A percentile compares a stretch with the other conserved stretches of the same genome.
These are phyloP conservation scores for Colletotrichum higginsianum DNA, from an alignment of 2,329 filamentous ascomycete genomes.

Conservation along the genomic window DNA sequence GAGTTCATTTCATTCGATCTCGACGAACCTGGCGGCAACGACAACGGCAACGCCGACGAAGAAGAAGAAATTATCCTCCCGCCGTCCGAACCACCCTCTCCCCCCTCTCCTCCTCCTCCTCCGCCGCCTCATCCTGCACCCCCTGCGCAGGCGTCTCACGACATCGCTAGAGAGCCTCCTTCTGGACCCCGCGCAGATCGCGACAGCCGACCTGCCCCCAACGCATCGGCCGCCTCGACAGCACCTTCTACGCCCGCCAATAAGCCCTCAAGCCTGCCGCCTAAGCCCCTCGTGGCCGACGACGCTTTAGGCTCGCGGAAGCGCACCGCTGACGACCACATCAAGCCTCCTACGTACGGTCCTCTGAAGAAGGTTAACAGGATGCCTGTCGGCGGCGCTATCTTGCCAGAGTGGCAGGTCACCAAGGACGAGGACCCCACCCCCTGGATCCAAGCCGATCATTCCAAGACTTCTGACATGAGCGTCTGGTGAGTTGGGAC, in stretches of 20 bases:
- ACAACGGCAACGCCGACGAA: slow-evolving; percentile 61
- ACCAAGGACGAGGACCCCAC: slow-evolving; percentile 58
- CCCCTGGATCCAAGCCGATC: slow-evolving; percentile 76
- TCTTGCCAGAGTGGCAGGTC: slow-evolving; percentile 68
- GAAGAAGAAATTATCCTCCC: slow-evolving; percentile 47
- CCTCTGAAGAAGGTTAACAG: slow-evolving; percentile 66
- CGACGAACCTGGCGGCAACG: slow-evolving; percentile 63
- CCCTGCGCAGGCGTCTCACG: neutral
- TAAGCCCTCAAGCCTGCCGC: slow-evolving; percentile 45
- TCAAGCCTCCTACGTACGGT: slow-evolving; percentile 71
- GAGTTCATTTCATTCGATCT: slow-evolving; percentile 94
- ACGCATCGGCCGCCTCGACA: slow-evolving; percentile 43
- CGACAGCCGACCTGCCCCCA: neutral
- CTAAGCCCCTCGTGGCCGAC: slow-evolving; percentile 48
- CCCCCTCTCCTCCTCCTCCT: slow-evolving; percentile 32
- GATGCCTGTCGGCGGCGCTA: slow-evolving; percentile 63
- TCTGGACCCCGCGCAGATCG: slow-evolving; percentile 26
- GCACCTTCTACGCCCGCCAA: slow-evolving; percentile 43
- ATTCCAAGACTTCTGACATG: slow-evolving; percentile 67
- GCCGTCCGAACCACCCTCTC: slow-evolving; percentile 33
- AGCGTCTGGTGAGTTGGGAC: slow-evolving; percentile 67
- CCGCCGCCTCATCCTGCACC: slow-evolving; percentile 24
- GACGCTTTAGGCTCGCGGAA: slow-evolving; percentile 77
- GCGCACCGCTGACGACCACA: slow-evolving; percentile 79
- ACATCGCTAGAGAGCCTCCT: slow-evolving; percentile 1